Evolutionary conservation across 1,284 basidiomycete species (phyloP).

Genomic region (Rhodotorula sp.): DNA sequence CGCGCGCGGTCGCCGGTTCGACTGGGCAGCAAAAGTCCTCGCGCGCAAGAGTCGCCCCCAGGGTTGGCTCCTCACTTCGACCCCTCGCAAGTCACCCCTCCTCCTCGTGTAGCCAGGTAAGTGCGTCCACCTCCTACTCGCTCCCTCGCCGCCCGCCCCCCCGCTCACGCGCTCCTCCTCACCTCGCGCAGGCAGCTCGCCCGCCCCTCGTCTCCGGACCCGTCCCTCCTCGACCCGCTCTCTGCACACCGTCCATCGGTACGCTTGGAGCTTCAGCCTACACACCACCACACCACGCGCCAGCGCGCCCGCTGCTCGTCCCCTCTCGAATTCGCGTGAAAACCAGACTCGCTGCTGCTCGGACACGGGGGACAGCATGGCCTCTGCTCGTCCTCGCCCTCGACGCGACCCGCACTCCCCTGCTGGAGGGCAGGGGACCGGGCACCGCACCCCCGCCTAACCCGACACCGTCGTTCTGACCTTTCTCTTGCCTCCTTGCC

Average conservation of each 20-base stretch:
- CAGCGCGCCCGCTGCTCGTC: no score
- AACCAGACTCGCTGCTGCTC: background rate
- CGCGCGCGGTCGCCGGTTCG: background rate
- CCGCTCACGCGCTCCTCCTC: no score
- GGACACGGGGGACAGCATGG: background rate
- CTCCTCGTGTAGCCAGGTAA: background rate
- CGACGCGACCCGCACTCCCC: slow-evolving; percentile 7
- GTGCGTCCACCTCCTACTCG: background rate
- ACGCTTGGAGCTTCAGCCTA: slow-evolving; percentile 15
- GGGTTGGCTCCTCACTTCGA: slow-evolving; percentile 1
- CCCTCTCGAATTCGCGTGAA: background rate
- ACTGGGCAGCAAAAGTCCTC: no score
- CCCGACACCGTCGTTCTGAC: slow-evolving; percentile 3
- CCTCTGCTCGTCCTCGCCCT: background rate
- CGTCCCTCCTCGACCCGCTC: slow-evolving; percentile 2
- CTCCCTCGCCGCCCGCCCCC: background rate
- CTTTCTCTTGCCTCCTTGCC: background rate
- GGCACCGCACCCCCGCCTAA: background rate
- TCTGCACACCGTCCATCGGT: slow-evolving; percentile 9
- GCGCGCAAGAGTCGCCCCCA: no score
- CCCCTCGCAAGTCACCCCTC: slow-evolving; percentile 3
- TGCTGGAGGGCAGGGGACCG: slow-evolving; percentile 11
- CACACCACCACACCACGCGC: background rate
- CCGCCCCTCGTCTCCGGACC: background rate
- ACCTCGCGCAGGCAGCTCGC: background rate